Conservation (phyloP, 2,329 filamentous ascomycete genomes). For the Exophiala aquamarina region DNA sequence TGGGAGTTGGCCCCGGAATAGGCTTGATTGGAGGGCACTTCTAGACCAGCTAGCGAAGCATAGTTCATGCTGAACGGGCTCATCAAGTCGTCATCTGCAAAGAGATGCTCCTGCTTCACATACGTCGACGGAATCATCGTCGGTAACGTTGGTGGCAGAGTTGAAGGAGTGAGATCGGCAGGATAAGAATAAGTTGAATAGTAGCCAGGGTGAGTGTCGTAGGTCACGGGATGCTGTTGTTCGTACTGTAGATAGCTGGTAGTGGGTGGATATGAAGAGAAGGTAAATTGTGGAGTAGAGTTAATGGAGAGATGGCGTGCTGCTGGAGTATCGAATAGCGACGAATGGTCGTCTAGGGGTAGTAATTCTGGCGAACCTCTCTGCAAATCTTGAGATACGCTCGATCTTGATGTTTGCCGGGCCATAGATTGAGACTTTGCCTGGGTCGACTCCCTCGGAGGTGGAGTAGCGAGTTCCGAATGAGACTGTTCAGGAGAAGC, state of each 20-base stretch:
- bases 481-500: constrained; percentile 61
- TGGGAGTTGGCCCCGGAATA: constrained; percentile 40
- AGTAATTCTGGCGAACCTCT: constrained; percentile 26
- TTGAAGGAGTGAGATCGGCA: constrained; percentile 39
- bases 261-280: constrained; percentile 23
- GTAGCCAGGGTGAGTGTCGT: constrained; percentile 34
- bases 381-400: constrained; percentile 19
- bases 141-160: constrained; percentile 45
- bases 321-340: constrained; percentile 22
- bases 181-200: constrained; percentile 37
- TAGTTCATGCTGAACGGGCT: constrained; percentile 63
- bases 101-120: constrained; percentile 52
- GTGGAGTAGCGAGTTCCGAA: constrained; percentile 48
- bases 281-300: constrained; percentile 23
- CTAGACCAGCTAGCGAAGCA: constrained; percentile 58
- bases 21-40: constrained; percentile 43
- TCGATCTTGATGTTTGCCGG: constrained; percentile 22
- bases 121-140: constrained; percentile 41
- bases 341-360: constrained; percentile 25
- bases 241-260: constrained; percentile 27
- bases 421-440: constrained; percentile 18
- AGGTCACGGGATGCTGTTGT: constrained; percentile 29
- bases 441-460: constrained; percentile 26
- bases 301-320: constrained; percentile 20
- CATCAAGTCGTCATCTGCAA: constrained; percentile 56